A percentile compares a stretch with the other conserved stretches of the same genome.
phyloP scores from a whole-genome alignment of 1,139 yeast genomes.

The Kurtzmaniella quercitrusa region DNA sequence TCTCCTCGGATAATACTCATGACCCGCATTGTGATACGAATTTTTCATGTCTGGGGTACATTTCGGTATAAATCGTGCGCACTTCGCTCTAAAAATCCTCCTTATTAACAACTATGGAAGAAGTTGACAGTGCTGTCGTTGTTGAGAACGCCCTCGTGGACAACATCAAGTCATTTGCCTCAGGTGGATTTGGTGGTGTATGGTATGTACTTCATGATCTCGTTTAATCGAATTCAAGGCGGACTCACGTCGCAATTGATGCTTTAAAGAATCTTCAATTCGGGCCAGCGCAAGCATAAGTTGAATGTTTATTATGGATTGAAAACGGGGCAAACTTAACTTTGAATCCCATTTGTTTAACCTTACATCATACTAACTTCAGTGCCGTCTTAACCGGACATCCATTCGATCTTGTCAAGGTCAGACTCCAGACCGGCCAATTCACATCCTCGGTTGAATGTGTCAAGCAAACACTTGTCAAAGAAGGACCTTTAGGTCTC shows the following conservation, averaged over 20 bases:
- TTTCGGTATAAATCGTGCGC: background rate
- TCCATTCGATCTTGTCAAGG: slow-evolving; percentile 92
- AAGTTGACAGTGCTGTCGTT: slow-evolving; percentile 31
- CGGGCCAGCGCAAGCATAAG: background rate
- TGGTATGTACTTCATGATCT: slow-evolving; percentile 33
- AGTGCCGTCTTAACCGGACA: slow-evolving; percentile 91
- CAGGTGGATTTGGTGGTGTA: slow-evolving; percentile 73
- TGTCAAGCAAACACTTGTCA: slow-evolving; percentile 60
- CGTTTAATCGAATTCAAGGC: too few relatives aligned
- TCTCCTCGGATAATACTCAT: too few relatives aligned
- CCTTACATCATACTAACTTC: background rate
- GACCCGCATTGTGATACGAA: background rate
- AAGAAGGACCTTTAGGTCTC: slow-evolving; percentile 74
- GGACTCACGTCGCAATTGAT: too few relatives aligned
- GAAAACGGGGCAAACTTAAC: background rate
- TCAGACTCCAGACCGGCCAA: slow-evolving; percentile 78
- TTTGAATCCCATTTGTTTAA: background rate
- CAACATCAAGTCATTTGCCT: slow-evolving; percentile 72
- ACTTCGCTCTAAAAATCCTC: background rate
- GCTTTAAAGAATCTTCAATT: background rate
- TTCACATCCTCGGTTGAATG: slow-evolving; percentile 63
- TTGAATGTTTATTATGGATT: background rate
- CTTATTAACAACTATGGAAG: slow-evolving; percentile 30
- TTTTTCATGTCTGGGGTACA: background rate
- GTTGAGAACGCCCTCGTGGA: slow-evolving; percentile 38